These are phyloP conservation scores for Fonsecaea pugnacius DNA, from an alignment of 2,329 filamentous ascomycete species.

Conservation along the genomic window DNA sequence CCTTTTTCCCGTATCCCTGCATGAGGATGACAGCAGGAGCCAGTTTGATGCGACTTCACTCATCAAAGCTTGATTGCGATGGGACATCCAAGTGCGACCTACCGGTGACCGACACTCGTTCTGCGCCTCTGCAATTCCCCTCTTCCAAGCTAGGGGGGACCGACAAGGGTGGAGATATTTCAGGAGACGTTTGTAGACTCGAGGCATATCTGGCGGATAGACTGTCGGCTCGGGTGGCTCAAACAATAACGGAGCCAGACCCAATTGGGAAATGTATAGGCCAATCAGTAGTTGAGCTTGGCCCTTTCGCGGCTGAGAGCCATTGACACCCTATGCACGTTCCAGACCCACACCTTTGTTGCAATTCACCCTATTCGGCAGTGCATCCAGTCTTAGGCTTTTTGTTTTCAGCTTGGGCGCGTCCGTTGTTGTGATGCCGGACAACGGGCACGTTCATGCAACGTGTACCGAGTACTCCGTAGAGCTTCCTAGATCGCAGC, in stretches of 20 bases:
- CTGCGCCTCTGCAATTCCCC: background rate
- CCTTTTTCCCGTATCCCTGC: background rate
- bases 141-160: background rate
- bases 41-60: background rate
- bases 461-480: background rate
- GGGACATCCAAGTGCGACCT: background rate
- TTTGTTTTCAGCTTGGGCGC: background rate
- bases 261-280: constrained; percentile 3
- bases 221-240: constrained; percentile 4
- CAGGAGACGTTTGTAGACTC: constrained; percentile 11
- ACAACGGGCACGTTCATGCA: background rate
- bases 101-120: background rate
- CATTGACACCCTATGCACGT: constrained; percentile 2
- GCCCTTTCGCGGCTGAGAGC: constrained; percentile 3
- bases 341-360: background rate
- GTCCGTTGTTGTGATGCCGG: background rate
- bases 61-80: background rate
- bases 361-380: background rate
- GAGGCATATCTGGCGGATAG: constrained; percentile 9
- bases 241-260: constrained; percentile 11
- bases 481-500: background rate
- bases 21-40: background rate
- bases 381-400: background rate
- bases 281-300: constrained; percentile 22
- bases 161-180: constrained; percentile 1